Evolutionary conservation across 2,329 filamentous ascomycete genomes (phyloP).

Genomic region (Ophiostoma tasmaniense): DNA sequence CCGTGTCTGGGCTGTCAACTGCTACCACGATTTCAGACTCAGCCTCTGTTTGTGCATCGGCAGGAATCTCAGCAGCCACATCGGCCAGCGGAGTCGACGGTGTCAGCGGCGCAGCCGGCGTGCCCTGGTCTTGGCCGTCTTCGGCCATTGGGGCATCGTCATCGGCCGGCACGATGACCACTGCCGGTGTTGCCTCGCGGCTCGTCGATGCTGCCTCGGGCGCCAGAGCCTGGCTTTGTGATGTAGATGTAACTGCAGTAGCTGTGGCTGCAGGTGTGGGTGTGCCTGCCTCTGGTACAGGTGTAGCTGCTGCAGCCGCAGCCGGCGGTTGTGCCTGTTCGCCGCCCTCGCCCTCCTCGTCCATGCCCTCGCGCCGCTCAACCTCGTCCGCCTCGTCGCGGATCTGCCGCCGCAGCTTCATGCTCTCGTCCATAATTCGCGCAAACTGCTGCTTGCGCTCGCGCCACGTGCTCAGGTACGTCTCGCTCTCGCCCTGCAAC

Average conservation of each 20-base stretch:
- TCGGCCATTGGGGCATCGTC: constrained; percentile 54
- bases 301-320: background rate
- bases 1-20: constrained; percentile 32
- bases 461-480: constrained; percentile 74
- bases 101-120: background rate
- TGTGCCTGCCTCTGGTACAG: background rate
- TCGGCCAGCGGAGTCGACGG: background rate
- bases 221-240: background rate
- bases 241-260: background rate
- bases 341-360: constrained; percentile 55
- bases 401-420: constrained; percentile 74
- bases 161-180: constrained; percentile 8
- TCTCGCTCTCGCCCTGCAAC: constrained; percentile 72
- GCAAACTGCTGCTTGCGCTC: constrained; percentile 82
- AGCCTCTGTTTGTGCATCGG: background rate
- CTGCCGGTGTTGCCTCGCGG: constrained; percentile 30
- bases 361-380: constrained; percentile 76
- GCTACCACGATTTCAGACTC: background rate
- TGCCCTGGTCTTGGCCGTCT: background rate
- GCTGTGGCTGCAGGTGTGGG: background rate
- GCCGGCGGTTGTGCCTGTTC: constrained; percentile 31
- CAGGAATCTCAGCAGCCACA: background rate
- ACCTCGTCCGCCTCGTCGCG: constrained; percentile 94
- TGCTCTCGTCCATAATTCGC: constrained; percentile 83
- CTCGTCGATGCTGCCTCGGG: constrained; percentile 20